Evolutionary conservation across 306 rosid genomes (phyloP), one percentile per base, ranked within the genome.

Genomic region (Corylus americana): DNA sequence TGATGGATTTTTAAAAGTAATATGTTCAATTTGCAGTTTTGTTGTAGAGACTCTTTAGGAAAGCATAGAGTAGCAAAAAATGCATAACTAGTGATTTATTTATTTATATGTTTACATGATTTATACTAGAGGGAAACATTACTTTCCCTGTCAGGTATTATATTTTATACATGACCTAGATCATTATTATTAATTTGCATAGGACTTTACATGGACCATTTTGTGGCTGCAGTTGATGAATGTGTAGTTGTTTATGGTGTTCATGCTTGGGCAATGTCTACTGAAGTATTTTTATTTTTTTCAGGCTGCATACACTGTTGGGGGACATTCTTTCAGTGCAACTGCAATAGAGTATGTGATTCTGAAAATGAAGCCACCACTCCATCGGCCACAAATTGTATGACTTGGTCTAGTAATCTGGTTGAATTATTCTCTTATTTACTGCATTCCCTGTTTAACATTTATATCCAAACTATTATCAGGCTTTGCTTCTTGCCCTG

Each of bases 321-420:
- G 96, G 11, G 92, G 92, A 13, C 89, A 88, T 83, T 91, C 96
- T 80, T 87, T 84, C 85, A 89, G 86, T 79, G 96, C 93, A 63
- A 85, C 89, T 73, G 91, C 90, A 27, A 89, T 89, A 44, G 93
- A 91, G 81, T 86, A 91, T 61, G 87, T 78, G 61, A 88, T 91
- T 76, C 84, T 89, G 84, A 89, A 87, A 88, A 85, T 88, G 87
- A 91, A 89, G 74, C 96, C 96, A 9, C 96, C 96, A 27, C 78
- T 87, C 55, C 96, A 91, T 87, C 85, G 96, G 68, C 96, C 92
- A n/a, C 93, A 91, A 82, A 89, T 88, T 71, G 96, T 91, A 91
- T 73, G 88, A 54, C 20, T 58, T 74, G 53, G 37, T 39, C 57
- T 20, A 39, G 13, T 44, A 61, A 20, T 80, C 25, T 42, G 44